Base-by-base conservation (phyloP, 2,329 filamentous ascomycete genomes). In the Verticillium zaregamsianum region DNA sequence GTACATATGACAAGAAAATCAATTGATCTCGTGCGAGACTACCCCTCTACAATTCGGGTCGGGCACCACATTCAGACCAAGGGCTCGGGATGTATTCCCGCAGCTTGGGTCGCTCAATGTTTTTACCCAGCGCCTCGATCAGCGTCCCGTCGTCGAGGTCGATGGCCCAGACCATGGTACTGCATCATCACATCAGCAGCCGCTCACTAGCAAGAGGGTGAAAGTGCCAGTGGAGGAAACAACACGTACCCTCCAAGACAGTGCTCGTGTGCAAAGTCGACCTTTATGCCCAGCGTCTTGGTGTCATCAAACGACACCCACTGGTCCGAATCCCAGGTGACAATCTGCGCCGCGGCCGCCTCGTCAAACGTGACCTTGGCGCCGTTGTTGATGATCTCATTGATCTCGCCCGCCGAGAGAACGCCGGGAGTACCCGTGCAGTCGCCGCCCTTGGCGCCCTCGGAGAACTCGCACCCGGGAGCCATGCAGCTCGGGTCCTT, bases 251-350 rank as follows among this genome's bases (percentile, higher is more conserved):
- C 72, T 1, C 67, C 67, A 3, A 75, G 59, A 49, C 73, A 73
- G 5, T 58, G 63, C 40, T n/a, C 52, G 49, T 70, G 69, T 2
- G 71, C 73, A 57, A 66, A 71, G 23, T 75, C 69, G 33, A 65
- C 55, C 68, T 76, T 76, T 59, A 72, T 55, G 61, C 69, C 63
- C 59, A 75, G 65, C n/a, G 76, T 74, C 45, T 72, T 64, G 3
- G 37, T 66, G 61, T 77, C 72, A 63, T 79, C 76, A 49, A 66
- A 79, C 2, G 66, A 66, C 2, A 78, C 69, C 77, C 76, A 79
- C 62, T 79, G 73, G 59, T 74, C 64, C 7, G 35, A 58, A 55
- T 69, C 65, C 68, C 69, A 78, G 0, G 69, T 70, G 12, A 73
- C 64, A 8, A 67, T 67, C 62, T 76, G 71, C 17, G 74, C 74